A percentile compares a stretch with the other conserved stretches of the same genome.
These are phyloP conservation scores for Mortierella antarctica DNA, from an alignment of 192 early-diverging fungal species.

Conservation along the genomic window DNA sequence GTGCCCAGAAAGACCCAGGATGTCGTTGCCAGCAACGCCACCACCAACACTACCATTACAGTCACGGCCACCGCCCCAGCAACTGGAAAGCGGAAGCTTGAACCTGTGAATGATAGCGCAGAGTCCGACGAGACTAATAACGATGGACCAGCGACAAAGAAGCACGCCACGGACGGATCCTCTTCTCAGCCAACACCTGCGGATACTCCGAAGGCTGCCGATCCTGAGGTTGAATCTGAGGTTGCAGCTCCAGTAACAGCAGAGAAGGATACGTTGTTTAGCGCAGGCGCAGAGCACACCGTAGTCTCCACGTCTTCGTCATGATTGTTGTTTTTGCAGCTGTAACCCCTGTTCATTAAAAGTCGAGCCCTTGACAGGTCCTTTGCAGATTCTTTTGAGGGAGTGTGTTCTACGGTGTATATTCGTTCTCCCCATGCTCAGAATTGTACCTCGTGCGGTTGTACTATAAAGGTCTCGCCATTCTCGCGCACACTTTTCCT, in stretches of 20 bases:
- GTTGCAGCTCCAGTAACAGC: not conserved
- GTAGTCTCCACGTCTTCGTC: not conserved
- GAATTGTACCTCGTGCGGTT: conserved; percentile 55
- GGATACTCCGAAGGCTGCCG: conserved; percentile 13
- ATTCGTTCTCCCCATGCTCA: not conserved
- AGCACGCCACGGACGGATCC: conserved; percentile 13
- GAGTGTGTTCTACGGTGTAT: too few relatives aligned
- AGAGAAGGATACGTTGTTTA: conserved; percentile 5
- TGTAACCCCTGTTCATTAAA: too few relatives aligned
- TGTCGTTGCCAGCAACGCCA: not conserved
- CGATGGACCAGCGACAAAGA: conserved; percentile 7
- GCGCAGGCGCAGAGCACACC: conserved; percentile 23
- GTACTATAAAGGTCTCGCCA: conserved; percentile 61
- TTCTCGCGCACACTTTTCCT: conserved; percentile 68
- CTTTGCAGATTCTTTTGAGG: too few relatives aligned
- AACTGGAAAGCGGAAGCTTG: conserved; percentile 16
- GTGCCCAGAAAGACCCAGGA: conserved; percentile 10
- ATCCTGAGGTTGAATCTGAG: not conserved
- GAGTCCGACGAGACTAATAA: not conserved
- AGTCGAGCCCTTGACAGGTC: too few relatives aligned
- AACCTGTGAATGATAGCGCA: not conserved
- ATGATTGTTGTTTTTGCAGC: not conserved
- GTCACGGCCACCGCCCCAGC: not conserved
- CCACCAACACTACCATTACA: not conserved
- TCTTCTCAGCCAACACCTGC: conserved; percentile 25